Evolutionary conservation across 2,329 filamentous ascomycete genomes (phyloP).

Genomic region (Curvularia eragrostidis): DNA sequence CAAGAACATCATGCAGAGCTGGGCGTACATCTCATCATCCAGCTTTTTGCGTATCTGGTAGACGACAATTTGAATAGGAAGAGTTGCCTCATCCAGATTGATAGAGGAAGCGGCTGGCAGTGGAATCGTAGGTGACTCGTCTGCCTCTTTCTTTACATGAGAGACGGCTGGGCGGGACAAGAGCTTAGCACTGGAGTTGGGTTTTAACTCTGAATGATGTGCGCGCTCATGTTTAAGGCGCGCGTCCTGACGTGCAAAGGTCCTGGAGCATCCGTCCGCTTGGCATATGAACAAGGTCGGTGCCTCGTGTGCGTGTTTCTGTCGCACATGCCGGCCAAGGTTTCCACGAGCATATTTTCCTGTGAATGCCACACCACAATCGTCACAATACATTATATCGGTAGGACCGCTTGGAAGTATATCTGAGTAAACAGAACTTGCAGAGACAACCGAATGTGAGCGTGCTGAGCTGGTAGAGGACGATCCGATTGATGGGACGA

Average conservation of each 20-base stretch:
- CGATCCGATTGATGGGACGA: neutral
- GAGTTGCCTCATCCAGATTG: neutral
- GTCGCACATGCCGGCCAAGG: constrained; percentile 14
- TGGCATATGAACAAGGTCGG: constrained; percentile 7
- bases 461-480: neutral
- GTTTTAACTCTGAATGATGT: constrained; percentile 14
- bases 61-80: neutral
- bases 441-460: neutral
- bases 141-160: neutral
- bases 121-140: neutral
- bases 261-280: constrained; percentile 8
- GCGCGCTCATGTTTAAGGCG: constrained; percentile 19
- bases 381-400: constrained; percentile 3
- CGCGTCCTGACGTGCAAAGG: constrained; percentile 19
- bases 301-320: constrained; percentile 11
- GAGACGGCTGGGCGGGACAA: neutral
- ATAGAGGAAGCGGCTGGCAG: neutral
- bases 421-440: constrained; percentile 1
- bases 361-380: constrained; percentile 17
- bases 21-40: neutral
- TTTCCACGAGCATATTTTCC: constrained; percentile 20
- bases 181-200: constrained; percentile 5
- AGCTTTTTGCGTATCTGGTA: neutral
- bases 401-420: neutral
- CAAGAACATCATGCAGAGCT: neutral